Percentiles rank a stretch among this genome's conserved stretches.
Conservation (phyloP, 2,329 filamentous ascomycete genomes). For the Fusarium pseudoanthophilum region DNA sequence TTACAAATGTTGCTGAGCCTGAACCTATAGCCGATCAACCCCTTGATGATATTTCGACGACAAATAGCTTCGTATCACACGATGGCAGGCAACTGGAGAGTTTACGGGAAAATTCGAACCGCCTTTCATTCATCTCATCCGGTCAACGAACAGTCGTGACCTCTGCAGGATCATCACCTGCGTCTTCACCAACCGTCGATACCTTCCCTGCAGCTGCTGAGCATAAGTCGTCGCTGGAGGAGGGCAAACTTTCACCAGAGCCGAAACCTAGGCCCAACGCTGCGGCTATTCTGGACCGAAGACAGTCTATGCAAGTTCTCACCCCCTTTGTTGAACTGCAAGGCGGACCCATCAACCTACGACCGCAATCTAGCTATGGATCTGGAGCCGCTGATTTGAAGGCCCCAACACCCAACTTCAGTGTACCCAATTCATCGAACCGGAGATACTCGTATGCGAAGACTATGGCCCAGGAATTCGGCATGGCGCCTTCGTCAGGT, state of each 20-base stretch:
- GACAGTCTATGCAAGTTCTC: slow-evolving; percentile 62
- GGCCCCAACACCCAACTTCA: slow-evolving; percentile 61
- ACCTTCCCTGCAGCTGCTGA: slow-evolving; percentile 53
- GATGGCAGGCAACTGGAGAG: slow-evolving; percentile 69
- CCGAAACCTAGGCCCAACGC: slow-evolving; percentile 63
- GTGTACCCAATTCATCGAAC: slow-evolving; percentile 59
- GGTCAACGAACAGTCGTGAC: slow-evolving; percentile 70
- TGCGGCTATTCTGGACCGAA: slow-evolving; percentile 60
- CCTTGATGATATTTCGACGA: slow-evolving; percentile 65
- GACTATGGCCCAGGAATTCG: slow-evolving; percentile 37
- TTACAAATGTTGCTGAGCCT: slow-evolving; percentile 30
- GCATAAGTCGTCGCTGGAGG: slow-evolving; percentile 32
- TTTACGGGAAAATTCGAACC: slow-evolving; percentile 65
- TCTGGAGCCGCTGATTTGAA: slow-evolving; percentile 20
- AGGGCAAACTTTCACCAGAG: slow-evolving; percentile 46
- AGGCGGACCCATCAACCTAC: slow-evolving; percentile 41
- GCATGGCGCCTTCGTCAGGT: slow-evolving; percentile 26
- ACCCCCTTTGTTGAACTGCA: slow-evolving; percentile 57
- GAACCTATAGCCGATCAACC: slow-evolving; percentile 53
- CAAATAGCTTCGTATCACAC: slow-evolving; percentile 67
- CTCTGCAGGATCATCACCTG: slow-evolving; percentile 64
- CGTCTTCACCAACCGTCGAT: slow-evolving; percentile 65
- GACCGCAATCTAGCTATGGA: slow-evolving; percentile 39
- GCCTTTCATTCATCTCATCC: slow-evolving; percentile 69
- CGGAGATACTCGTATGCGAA: slow-evolving; percentile 58